Conservation (phyloP, 352 stramenopile species). For the Thalassiosira mediterranea region DNA sequence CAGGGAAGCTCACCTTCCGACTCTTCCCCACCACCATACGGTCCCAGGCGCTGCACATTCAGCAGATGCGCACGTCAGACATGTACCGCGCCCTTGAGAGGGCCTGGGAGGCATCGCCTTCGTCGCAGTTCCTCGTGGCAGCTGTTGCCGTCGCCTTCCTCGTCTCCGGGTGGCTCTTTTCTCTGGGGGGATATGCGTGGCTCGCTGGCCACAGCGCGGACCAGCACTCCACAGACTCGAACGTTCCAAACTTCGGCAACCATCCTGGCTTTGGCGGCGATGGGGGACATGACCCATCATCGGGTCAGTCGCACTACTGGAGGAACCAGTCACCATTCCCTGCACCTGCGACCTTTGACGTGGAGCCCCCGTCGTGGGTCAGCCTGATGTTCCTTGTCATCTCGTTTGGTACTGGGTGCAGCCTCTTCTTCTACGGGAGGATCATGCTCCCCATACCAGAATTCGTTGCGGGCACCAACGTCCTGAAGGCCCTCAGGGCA, state of each 20-base stretch:
- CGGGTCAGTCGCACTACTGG: conserved; percentile 28
- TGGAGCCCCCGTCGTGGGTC: conserved; percentile 12
- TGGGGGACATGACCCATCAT: not conserved
- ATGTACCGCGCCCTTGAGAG: conserved; percentile 49
- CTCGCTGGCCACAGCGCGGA: conserved; percentile 19
- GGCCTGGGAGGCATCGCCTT: conserved; percentile 29
- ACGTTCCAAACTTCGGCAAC: conserved; percentile 31
- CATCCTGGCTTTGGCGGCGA: not conserved
- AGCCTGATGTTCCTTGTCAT: conserved; percentile 38
- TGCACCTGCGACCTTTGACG: conserved; percentile 24
- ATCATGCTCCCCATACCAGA: conserved; percentile 73
- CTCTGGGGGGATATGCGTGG: conserved; percentile 23
- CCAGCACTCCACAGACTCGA: conserved; percentile 26
- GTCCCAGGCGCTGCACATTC: conserved; percentile 34
- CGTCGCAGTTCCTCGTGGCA: conserved; percentile 38
- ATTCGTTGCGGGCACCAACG: conserved; percentile 68
- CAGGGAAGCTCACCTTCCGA: conserved; percentile 36
- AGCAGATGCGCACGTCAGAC: conserved; percentile 48
- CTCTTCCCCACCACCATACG: conserved; percentile 44
- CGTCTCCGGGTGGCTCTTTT: conserved; percentile 31
- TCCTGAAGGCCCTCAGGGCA: conserved; percentile 58
- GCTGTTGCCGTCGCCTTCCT: conserved; percentile 15
- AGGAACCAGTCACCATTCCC: conserved; percentile 23
- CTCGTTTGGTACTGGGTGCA: conserved; percentile 38
- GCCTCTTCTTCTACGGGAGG: conserved; percentile 56